Evolutionary conservation across 768 basidiomycete genomes (phyloP), one percentile per base, ranked within the genome.

Genomic region (Hemileccinum impolitum): DNA sequence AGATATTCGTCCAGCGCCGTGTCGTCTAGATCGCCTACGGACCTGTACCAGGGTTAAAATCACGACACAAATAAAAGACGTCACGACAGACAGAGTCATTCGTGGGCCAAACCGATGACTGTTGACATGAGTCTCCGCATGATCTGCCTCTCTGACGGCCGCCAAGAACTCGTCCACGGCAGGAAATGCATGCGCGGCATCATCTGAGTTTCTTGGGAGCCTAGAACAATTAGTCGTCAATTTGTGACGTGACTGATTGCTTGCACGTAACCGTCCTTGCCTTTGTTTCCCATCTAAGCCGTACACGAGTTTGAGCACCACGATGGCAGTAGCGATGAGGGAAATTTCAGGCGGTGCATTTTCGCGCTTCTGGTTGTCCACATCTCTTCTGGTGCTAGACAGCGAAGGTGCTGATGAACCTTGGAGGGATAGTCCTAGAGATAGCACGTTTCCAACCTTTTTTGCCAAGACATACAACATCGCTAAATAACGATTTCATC

Each of bases 281-380:
- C 88, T 78, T 45, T 58, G 48, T 54, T 70, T 71, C 25, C 83
- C 89, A 62, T 94, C 91, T 25, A 94, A 61, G 1, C 92, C 94
- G 59, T 94, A 94, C 21, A 84, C 78, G 75, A 95, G 75, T 70
- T 94, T 94, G 57, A 94, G 72, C 31, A 84, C 82, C 11, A 91
- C 75, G 12, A 93, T 74, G 41, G 78, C 77, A 13, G 72, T 73
- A 2, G 78, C 81, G 38, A 80, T 62, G 19, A 90, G 68, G 3
- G 77, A 76, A 42, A 85, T 70, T 61, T 94, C 91, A 10, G 84
- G 77, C 6, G 88, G 81, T 25, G 78, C 75, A 54, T 78, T 82
- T 64, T 90, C 88, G 46, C 76, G 73, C 46, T 72, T 75, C 61
- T 83, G 80, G 19, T 68, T 63, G 39, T 67, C 69, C 14, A 71